phyloP scores from a whole-genome alignment of 2,329 filamentous ascomycete species.

The Aspergillus tubingensis region DNA sequence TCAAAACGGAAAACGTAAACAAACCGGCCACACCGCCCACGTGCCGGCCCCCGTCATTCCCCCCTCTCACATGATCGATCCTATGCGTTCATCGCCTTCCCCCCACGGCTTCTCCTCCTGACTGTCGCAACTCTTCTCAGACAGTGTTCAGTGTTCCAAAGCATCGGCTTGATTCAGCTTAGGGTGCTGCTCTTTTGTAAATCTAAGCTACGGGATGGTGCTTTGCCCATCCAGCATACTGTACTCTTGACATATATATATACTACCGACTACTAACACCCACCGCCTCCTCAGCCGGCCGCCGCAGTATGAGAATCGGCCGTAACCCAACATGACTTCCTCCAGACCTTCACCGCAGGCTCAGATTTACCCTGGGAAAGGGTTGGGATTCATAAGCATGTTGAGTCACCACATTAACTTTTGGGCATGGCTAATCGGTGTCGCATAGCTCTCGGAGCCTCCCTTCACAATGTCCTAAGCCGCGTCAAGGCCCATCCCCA shows the following conservation, averaged over 20 bases:
- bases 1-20: conserved; percentile 35
- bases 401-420: conserved; percentile 17
- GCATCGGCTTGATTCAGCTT: background rate
- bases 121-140: background rate
- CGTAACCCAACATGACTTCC: conserved; percentile 35
- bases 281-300: conserved; percentile 11
- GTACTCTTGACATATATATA: conserved; percentile 1
- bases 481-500: conserved; percentile 85
- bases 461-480: conserved; percentile 84
- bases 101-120: background rate
- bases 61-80: conserved; percentile 30
- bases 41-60: conserved; percentile 22
- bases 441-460: conserved; percentile 75
- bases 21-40: conserved; percentile 25
- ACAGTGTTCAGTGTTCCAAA: background rate
- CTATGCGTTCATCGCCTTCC: conserved; percentile 19
- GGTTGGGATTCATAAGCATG: conserved; percentile 63
- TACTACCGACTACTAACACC: background rate
- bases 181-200: background rate
- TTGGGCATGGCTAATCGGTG: conserved; percentile 26
- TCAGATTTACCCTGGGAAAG: conserved; percentile 67
- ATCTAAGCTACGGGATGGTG: background rate
- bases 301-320: conserved; percentile 18
- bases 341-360: conserved; percentile 44
- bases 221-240: background rate